Evolutionary conservation across 2,329 filamentous ascomycete species (phyloP).

Genomic region (Colletotrichum eleusines): DNA sequence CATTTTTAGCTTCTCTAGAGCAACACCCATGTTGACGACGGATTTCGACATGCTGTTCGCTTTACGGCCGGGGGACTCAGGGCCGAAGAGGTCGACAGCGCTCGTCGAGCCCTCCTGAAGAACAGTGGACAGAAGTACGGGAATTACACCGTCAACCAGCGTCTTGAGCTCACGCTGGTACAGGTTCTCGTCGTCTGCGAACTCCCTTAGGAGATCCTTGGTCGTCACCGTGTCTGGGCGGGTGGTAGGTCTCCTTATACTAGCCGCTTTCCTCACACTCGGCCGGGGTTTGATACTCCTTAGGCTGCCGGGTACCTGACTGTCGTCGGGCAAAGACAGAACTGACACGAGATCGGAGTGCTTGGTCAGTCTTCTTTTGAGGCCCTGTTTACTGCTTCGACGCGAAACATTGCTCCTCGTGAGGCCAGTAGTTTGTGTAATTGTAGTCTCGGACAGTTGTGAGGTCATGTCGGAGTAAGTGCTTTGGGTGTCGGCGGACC

Average conservation of each 20-base stretch:
- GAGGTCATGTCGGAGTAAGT: conserved; percentile 64
- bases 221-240: conserved; percentile 76
- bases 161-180: conserved; percentile 94
- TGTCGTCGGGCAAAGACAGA: conserved; percentile 77
- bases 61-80: conserved; percentile 63
- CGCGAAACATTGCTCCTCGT: conserved; percentile 61
- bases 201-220: conserved; percentile 81
- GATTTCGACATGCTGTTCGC: conserved; percentile 79
- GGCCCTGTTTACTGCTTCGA: conserved; percentile 63
- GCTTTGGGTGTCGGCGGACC: conserved; percentile 62
- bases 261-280: conserved; percentile 82
- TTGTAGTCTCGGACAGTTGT: conserved; percentile 61
- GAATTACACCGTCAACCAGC: conserved; percentile 93
- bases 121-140: conserved; percentile 88
- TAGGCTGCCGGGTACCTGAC: conserved; percentile 67
- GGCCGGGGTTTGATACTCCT: conserved; percentile 81
- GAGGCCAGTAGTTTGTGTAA: conserved; percentile 65
- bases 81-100: conserved; percentile 75
- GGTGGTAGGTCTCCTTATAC: conserved; percentile 79
- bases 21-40: conserved; percentile 93
- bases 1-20: conserved; percentile 84
- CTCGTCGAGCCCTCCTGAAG: conserved; percentile 76
- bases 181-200: conserved; percentile 85
- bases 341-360: conserved; percentile 96
- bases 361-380: conserved; percentile 85